phyloP scores from a whole-genome alignment of 75 land plant species.

The Isoetes taiwanensis region DNA sequence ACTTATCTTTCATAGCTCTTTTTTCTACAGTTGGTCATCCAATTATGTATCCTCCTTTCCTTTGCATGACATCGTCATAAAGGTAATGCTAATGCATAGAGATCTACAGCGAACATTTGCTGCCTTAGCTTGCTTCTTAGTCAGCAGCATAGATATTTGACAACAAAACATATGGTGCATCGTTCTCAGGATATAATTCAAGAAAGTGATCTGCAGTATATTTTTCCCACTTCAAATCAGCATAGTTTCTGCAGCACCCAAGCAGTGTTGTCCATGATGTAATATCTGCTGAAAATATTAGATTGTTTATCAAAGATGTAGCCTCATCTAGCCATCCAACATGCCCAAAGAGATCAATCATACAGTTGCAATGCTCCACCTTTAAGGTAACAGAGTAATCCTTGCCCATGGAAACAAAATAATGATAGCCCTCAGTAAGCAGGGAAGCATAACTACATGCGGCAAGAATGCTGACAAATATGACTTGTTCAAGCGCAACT shows the following conservation, averaged over 20 bases:
- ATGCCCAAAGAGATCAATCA: constrained; percentile 33
- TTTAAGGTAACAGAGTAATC: constrained; percentile 19
- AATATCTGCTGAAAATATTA: constrained; percentile 15
- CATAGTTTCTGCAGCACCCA: constrained; percentile 20
- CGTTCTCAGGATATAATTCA: constrained; percentile 10
- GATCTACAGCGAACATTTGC: too few relatives aligned
- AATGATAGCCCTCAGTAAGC: constrained; percentile 14
- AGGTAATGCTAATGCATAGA: too few relatives aligned
- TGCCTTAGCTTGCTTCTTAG: too few relatives aligned
- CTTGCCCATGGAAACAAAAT: constrained; percentile 25
- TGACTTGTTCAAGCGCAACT: constrained; percentile 23
- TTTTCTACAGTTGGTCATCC: too few relatives aligned
- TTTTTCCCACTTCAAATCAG: constrained; percentile 14
- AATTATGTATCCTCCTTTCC: too few relatives aligned
- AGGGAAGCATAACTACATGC: constrained; percentile 41
- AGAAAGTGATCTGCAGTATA: constrained; percentile 12
- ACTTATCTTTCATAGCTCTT: too few relatives aligned
- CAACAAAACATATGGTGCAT: constrained; percentile 24
- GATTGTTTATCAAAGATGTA: constrained; percentile 9
- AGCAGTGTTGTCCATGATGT: constrained; percentile 22
- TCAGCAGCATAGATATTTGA: constrained; percentile 31
- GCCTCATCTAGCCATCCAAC: constrained; percentile 26
- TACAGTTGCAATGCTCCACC: constrained; percentile 29
- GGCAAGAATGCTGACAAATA: constrained; percentile 17
- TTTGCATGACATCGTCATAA: too few relatives aligned